Conservation (phyloP, 495 filamentous ascomycete genomes). For the Penicillium paradoxum region DNA sequence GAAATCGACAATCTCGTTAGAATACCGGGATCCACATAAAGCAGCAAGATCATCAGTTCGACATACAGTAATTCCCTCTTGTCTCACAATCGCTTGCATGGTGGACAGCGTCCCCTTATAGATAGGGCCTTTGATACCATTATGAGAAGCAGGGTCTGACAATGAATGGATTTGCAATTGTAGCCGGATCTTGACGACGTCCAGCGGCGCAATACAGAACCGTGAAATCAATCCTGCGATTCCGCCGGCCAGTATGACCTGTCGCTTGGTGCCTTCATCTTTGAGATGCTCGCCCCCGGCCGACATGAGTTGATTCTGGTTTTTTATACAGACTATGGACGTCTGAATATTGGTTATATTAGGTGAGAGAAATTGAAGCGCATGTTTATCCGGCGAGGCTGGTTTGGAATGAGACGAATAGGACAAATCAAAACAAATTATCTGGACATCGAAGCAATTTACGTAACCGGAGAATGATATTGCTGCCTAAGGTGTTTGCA, state of each 20-base stretch:
- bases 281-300: slow-evolving; percentile 69
- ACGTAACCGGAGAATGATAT: neutral
- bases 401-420: neutral
- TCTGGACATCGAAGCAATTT: neutral
- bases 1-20: neutral
- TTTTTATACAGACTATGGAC: neutral
- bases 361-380: neutral
- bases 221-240: slow-evolving; percentile 86
- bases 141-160: slow-evolving; percentile 56
- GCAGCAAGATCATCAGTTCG: neutral
- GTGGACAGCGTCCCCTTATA: slow-evolving; percentile 79
- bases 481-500: neutral
- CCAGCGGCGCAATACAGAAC: slow-evolving; percentile 89
- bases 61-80: slow-evolving; percentile 71
- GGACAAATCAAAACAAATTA: neutral
- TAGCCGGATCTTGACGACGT: slow-evolving; percentile 95
- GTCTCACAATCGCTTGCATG: slow-evolving; percentile 63
- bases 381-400: neutral
- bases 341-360: neutral
- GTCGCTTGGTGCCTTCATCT: slow-evolving; percentile 85
- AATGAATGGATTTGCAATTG: slow-evolving; percentile 83
- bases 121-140: slow-evolving; percentile 52
- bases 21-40: neutral
- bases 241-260: slow-evolving; percentile 79
- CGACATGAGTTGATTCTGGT: slow-evolving; percentile 59